These are phyloP conservation scores for Perkinsus marinus DNA, from an alignment of 169 alveolate genomes.

Conservation along the genomic window DNA sequence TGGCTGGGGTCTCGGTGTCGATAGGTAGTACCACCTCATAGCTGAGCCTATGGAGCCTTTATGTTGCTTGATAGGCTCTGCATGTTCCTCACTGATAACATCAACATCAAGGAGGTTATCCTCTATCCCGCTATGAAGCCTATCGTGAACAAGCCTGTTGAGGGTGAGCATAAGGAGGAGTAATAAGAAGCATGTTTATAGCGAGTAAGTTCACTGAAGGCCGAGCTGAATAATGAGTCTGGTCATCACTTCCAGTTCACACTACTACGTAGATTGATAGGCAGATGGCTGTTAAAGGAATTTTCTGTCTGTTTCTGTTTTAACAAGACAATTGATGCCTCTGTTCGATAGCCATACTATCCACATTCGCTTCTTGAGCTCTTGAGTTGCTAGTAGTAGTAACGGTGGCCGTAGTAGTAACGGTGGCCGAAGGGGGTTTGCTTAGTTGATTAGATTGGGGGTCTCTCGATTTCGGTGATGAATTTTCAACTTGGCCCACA, in stretches of 20 bases:
- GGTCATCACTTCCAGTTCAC: neutral
- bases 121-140: conserved; percentile 97
- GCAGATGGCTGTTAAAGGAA: neutral
- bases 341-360: neutral
- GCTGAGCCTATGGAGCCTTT: neutral
- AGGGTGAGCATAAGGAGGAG: neutral
- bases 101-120: conserved; percentile 88
- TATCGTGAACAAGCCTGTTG: conserved; percentile 7
- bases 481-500: neutral
- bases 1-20: conserved; percentile 97
- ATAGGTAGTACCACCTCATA: conserved; percentile 11
- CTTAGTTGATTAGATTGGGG: no score
- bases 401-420: neutral
- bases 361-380: neutral
- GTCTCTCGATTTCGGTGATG: neutral
- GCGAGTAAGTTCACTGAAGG: neutral
- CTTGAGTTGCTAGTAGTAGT: neutral
- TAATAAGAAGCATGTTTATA: neutral
- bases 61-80: conserved; percentile 54
- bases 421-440: no score
- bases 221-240: neutral
- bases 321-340: neutral
- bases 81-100: conserved; percentile 84
- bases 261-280: neutral
- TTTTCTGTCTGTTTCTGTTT: neutral